Percentiles rank a stretch among this genome's conserved stretches.
Evolutionary conservation across 352 stramenopile species (phyloP).

Genomic region (Pythium vanterpoolii): DNA sequence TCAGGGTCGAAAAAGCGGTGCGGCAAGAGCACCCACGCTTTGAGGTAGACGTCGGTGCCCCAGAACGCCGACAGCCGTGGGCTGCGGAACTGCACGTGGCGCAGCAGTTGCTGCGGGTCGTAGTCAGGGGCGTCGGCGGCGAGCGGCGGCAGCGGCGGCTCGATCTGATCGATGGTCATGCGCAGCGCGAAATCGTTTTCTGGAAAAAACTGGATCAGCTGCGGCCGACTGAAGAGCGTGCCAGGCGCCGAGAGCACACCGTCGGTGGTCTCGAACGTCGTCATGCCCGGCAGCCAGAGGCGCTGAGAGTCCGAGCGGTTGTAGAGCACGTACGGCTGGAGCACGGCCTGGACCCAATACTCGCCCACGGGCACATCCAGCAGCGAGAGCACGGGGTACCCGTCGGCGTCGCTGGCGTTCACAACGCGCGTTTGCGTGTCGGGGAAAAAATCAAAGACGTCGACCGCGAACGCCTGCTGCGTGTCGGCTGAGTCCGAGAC

Average conservation of each 20-base stretch:
- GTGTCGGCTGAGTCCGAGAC: conserved; percentile 42
- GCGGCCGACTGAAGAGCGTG: conserved; percentile 52
- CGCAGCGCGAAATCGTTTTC: conserved; percentile 30
- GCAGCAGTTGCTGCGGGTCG: conserved; percentile 51
- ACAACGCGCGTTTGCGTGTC: conserved; percentile 36
- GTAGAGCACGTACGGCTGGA: conserved; percentile 64
- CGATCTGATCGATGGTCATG: conserved; percentile 50
- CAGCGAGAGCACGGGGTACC: conserved; percentile 45
- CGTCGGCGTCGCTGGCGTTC: conserved; percentile 38
- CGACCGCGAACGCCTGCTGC: conserved; percentile 59
- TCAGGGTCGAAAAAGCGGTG: conserved; percentile 58
- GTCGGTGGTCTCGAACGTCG: conserved; percentile 52
- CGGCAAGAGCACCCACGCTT: conserved; percentile 69
- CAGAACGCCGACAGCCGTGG: conserved; percentile 60
- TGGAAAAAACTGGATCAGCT: conserved; percentile 41
- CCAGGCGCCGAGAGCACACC: conserved; percentile 54
- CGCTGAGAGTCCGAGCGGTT: conserved; percentile 49
- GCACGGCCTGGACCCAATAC: conserved; percentile 63
- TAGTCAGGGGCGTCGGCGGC: conserved; percentile 14
- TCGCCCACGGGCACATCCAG: conserved; percentile 41
- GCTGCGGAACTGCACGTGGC: conserved; percentile 66
- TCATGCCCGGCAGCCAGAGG: conserved; percentile 47
- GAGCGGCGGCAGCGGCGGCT: conserved; percentile 31
- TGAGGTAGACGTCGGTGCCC: conserved; percentile 63
- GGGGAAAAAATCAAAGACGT: conserved; percentile 49